phyloP scores from a whole-genome alignment of 257 asterid species.

The Forsythia viridissima region DNA sequence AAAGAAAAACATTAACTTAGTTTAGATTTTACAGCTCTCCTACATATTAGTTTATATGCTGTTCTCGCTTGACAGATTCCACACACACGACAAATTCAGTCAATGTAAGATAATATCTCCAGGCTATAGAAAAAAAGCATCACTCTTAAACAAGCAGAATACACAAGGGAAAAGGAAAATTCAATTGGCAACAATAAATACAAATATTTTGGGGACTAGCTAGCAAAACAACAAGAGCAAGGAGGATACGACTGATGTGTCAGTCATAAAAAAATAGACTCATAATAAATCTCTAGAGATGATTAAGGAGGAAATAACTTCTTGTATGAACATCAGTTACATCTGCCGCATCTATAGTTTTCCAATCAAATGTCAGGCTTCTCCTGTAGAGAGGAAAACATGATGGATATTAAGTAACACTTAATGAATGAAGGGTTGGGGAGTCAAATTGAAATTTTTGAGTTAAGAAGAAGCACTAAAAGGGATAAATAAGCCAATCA shows the following conservation, averaged over 20 bases:
- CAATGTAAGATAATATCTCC: not conserved
- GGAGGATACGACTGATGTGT: not conserved
- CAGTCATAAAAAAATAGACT: not conserved
- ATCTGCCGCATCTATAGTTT: slow-evolving; percentile 30
- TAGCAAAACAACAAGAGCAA: not conserved
- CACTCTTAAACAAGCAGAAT: not conserved
- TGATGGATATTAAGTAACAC: not conserved
- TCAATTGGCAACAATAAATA: not conserved
- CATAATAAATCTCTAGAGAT: slow-evolving; percentile 6
- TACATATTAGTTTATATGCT: slow-evolving; percentile 55
- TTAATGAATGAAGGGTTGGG: too few relatives aligned
- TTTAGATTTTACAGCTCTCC: slow-evolving; percentile 35
- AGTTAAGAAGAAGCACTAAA: slow-evolving; percentile 5
- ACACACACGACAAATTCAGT: slow-evolving; percentile 22
- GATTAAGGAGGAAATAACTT: slow-evolving; percentile 32
- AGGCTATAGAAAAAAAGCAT: not conserved
- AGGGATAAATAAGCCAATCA: not conserved
- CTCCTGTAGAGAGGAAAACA: slow-evolving; percentile 44
- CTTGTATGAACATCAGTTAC: slow-evolving; percentile 38
- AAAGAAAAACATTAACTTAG: slow-evolving; percentile 31
- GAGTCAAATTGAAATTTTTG: not conserved
- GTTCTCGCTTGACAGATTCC: slow-evolving; percentile 48
- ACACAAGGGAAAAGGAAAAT: not conserved
- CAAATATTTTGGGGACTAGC: not conserved
- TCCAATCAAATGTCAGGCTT: slow-evolving; percentile 27